Base-by-base conservation (phyloP, 768 basidiomycete genomes). In the Serpula lacrymans region DNA sequence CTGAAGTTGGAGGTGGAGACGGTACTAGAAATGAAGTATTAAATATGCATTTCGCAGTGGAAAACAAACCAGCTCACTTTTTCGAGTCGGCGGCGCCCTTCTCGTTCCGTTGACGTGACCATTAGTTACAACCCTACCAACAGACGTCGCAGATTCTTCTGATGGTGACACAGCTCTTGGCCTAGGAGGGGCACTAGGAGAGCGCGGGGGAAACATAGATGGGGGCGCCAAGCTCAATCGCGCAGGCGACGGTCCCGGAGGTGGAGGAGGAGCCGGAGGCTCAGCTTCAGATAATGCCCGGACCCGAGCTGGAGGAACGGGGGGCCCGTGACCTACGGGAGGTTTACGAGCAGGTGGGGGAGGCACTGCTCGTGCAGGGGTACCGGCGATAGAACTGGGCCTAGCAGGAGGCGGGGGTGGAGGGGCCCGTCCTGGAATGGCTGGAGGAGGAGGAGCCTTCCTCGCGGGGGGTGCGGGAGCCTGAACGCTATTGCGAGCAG, bases 1-100 rank as follows among this genome's bases (percentile, higher is more conserved):
- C 87, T 29, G 73, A 75, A 40, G 71, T 77, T 2, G 87, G 77
- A 18, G 79, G 79, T 5, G 78, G 78, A 4, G 74, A 66, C 16
- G 78, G 73, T 33, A 77, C 76, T 78, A 42, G 4, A 33, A 43
- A 32, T 35, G 39, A 49, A 32, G 41, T 35, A 43, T 23, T 11
- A 34, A 41, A 36, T 8, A 17, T 31, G 2, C 13, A 46, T 62
- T 45, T 50, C 24, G 34, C 31, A 22, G 37, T 23, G 35, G 11
- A 17, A 25, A 28, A 44, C 23, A 24, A 6, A 54, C 75, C 50
- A n/a, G n/a, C n/a, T n/a, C 57, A 80, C 78, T 78, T 64, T 69
- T 77, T 23, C 77, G 68, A 31, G 43, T 53, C 25, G 71, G 65
- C 0, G 69, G 63, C 11, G 67, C 39, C 4, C 60, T 60, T 47